Evolutionary conservation across 257 asterid genomes (phyloP).

Genomic region (Verbena officinalis): DNA sequence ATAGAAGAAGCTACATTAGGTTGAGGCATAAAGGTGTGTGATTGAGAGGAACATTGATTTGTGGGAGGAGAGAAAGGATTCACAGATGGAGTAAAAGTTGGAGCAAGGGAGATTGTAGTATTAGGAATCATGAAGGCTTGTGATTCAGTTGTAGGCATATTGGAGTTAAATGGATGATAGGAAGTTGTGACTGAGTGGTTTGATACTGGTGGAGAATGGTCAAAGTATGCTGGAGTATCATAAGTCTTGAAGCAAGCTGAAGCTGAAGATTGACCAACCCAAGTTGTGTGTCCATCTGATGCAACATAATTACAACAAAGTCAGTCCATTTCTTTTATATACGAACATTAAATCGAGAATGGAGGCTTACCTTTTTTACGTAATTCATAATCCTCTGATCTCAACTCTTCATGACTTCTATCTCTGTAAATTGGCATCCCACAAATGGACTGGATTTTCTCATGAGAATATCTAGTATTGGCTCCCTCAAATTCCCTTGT

Average conservation of each 20-base stretch:
- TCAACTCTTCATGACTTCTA: slow-evolving; percentile 40
- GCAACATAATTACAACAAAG: slow-evolving; percentile 15
- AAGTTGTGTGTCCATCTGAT: slow-evolving; percentile 22
- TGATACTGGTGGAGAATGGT: background rate
- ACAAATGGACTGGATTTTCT: slow-evolving; percentile 27
- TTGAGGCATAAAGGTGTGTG: slow-evolving; percentile 18
- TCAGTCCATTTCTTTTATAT: background rate
- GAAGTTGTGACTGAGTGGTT: background rate
- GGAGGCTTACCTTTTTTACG: slow-evolving; percentile 24
- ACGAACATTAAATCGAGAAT: background rate
- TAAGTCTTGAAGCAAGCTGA: slow-evolving; percentile 3
- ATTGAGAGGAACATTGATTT: slow-evolving; percentile 2
- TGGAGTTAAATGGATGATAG: slow-evolving; percentile 12
- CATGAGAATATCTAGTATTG: background rate
- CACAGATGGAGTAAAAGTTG: slow-evolving; percentile 11
- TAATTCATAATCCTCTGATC: slow-evolving; percentile 30
- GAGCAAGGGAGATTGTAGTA: slow-evolving; percentile 8
- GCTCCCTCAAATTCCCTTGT: slow-evolving; percentile 1
- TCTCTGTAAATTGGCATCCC: slow-evolving; percentile 28
- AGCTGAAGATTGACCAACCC: background rate
- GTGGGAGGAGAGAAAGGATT: slow-evolving; percentile 12
- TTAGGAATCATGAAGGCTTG: slow-evolving; percentile 13
- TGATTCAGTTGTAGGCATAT: background rate
- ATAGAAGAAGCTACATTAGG: slow-evolving; percentile 7
- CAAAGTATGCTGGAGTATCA: slow-evolving; percentile 2